Conservation (phyloP, 768 basidiomycete species). For the Russula sp. region DNA sequence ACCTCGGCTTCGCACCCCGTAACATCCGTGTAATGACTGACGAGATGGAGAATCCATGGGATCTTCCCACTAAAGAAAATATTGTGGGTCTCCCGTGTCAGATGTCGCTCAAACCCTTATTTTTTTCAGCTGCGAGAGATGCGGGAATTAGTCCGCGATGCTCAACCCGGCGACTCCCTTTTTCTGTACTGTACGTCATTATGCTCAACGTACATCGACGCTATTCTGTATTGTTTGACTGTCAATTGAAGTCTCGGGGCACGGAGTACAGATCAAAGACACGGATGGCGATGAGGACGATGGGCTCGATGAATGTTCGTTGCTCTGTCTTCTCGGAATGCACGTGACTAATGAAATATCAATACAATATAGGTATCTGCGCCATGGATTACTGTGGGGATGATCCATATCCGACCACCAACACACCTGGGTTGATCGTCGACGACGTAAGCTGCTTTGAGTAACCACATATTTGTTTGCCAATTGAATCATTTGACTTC, state of each 20-base stretch:
- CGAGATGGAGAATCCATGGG: not conserved
- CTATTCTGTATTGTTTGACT: not conserved
- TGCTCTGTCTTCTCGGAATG: not conserved
- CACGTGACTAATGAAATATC: not conserved
- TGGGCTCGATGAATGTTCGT: constrained; percentile 8
- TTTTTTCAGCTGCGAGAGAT: not conserved
- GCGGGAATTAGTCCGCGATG: not conserved
- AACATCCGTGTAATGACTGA: not conserved
- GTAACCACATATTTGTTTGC: not conserved
- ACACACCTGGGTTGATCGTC: constrained; percentile 9
- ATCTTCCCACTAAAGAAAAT: not conserved
- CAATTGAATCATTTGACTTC: not conserved
- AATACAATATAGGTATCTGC: constrained; percentile 11
- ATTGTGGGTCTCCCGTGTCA: not conserved
- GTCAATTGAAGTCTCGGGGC: constrained; percentile 1
- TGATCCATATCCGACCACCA: not conserved
- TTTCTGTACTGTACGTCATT: constrained; percentile 11
- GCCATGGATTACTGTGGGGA: not conserved
- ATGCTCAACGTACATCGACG: not conserved
- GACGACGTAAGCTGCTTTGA: not conserved
- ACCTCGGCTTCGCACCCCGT: not conserved
- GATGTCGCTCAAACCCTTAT: not conserved
- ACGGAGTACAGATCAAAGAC: constrained; percentile 7
- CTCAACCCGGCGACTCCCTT: not conserved
- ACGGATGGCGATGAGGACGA: not conserved